A percentile compares a stretch with the other conserved stretches of the same genome.
Evolutionary conservation across 306 rosid species (phyloP).

Genomic region (Gastrolobium bilobum): DNA sequence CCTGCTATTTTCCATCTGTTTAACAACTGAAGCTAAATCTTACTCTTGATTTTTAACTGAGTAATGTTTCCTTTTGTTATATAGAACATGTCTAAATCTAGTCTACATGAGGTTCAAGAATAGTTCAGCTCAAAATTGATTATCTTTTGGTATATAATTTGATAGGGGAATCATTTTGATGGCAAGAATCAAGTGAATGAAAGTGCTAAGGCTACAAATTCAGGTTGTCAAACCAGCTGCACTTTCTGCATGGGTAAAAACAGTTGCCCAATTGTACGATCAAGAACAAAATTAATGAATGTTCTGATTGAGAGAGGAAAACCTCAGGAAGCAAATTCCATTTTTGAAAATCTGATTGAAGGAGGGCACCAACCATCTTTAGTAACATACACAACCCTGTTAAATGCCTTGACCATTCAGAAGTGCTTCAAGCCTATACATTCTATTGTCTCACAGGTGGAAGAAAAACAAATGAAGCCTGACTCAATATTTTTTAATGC

Average conservation of each 20-base stretch:
- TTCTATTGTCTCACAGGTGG: slow-evolving; percentile 63
- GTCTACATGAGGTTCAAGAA: slow-evolving; percentile 22
- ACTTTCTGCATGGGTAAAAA: slow-evolving; percentile 54
- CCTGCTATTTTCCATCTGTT: neutral
- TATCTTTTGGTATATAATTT: slow-evolving; percentile 24
- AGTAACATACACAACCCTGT: slow-evolving; percentile 67
- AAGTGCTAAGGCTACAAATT: slow-evolving; percentile 48
- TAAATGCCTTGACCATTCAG: slow-evolving; percentile 69
- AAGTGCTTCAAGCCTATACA: slow-evolving; percentile 65
- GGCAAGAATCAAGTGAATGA: slow-evolving; percentile 45
- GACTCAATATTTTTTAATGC: slow-evolving; percentile 73
- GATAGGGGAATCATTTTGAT: slow-evolving; percentile 54
- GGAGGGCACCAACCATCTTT: slow-evolving; percentile 76
- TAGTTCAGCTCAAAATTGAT: slow-evolving; percentile 37
- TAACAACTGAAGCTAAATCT: neutral
- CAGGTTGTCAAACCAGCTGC: slow-evolving; percentile 54
- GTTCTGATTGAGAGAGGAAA: slow-evolving; percentile 64
- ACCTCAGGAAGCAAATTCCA: slow-evolving; percentile 60
- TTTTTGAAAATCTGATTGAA: slow-evolving; percentile 62
- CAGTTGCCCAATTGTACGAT: slow-evolving; percentile 62
- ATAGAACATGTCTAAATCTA: neutral
- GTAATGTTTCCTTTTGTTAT: slow-evolving; percentile 12
- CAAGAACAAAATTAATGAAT: slow-evolving; percentile 71
- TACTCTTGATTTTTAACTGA: slow-evolving; percentile 17
- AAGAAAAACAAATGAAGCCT: slow-evolving; percentile 69